Evolutionary conservation across 2,329 filamentous ascomycete genomes (phyloP), one percentile per base, ranked within the genome.

Genomic region (Fusarium chlamydosporum): DNA sequence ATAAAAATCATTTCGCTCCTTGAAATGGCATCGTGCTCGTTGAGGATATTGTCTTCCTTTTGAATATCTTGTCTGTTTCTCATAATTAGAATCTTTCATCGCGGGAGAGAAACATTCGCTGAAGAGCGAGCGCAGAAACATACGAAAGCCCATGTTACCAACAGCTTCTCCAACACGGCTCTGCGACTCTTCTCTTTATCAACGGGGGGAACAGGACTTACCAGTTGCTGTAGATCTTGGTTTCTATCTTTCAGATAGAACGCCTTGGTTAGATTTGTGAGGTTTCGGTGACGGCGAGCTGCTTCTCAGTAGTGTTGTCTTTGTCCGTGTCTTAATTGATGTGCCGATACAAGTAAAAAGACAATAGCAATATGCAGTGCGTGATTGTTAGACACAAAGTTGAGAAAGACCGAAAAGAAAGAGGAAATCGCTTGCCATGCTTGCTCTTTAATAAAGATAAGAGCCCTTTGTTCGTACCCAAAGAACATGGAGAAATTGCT

Each of bases 61-160:
- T 15, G 33, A 18, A 56, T 35, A 4, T 7, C 47, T 45, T 43
- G 18, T 54, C 67, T 45, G 65, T 34, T 41, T 48, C 27, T 35
- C 37, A 20, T 18, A 2, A 35, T 70, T 37, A 64, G 67, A 63
- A 47, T 11, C 13, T 11, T 53, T 55, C 5, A 31, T 51, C 13
- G 26, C 26, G 5, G 35, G 16, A 23, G 47, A 60, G 15, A 54
- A 65, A 40, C 54, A 46, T 8, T 18, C 42, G 23, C 56, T 29
- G 20, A 68, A 42, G 27, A 71, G 31, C 26, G 42, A 67, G 37
- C 68, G 68, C 48, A 71, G 33, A 59, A 55, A 54, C 42, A 55
- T 53, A 43, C 68, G 46, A 46, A 68, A 23, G 18, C 47, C 52
- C 68, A 71, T 68, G 9, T 23, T 55, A 26, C 26, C 33, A n/a